Conservation (phyloP, 2,329 filamentous ascomycete species). For the Thelonectria blattea region DNA sequence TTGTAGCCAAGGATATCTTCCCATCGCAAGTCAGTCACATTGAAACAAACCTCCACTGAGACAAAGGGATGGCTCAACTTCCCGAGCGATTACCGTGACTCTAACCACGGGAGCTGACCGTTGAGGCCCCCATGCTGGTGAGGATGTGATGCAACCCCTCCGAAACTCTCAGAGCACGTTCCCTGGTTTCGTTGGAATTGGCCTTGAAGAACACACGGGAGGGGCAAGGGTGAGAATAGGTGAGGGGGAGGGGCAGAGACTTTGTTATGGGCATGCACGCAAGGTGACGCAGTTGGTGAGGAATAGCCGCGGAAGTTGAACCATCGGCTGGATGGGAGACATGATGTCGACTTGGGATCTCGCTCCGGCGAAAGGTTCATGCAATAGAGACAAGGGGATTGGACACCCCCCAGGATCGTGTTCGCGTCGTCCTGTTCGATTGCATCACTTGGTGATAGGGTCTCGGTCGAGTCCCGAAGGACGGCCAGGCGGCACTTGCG, state of each 20-base stretch:
- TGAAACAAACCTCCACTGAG: not conserved
- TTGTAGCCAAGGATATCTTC: not conserved
- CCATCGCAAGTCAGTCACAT: not conserved
- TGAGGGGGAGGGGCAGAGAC: conserved; percentile 7
- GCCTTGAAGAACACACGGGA: not conserved
- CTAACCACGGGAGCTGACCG: not conserved
- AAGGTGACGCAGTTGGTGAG: conserved; percentile 24
- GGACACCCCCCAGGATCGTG: conserved; percentile 3
- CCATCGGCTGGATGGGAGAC: conserved; percentile 28
- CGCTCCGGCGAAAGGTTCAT: conserved; percentile 1
- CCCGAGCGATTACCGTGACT: not conserved
- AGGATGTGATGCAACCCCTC: not conserved
- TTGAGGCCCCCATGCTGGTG: not conserved
- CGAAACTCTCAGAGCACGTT: not conserved
- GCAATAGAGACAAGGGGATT: conserved; percentile 10
- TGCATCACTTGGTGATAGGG: conserved; percentile 19
- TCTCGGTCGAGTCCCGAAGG: conserved; percentile 38
- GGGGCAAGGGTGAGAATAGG: conserved; percentile 11
- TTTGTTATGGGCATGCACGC: conserved; percentile 16
- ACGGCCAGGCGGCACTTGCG: conserved; percentile 25
- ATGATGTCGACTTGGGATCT: conserved; percentile 9
- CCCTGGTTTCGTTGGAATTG: not conserved
- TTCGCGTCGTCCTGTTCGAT: conserved; percentile 18
- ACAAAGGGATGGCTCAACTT: not conserved
- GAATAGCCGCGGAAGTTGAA: conserved; percentile 32